Evolutionary conservation across 805 yeast species (phyloP), one percentile per base, ranked within the genome.

Genomic region (Candida stauntonica): DNA sequence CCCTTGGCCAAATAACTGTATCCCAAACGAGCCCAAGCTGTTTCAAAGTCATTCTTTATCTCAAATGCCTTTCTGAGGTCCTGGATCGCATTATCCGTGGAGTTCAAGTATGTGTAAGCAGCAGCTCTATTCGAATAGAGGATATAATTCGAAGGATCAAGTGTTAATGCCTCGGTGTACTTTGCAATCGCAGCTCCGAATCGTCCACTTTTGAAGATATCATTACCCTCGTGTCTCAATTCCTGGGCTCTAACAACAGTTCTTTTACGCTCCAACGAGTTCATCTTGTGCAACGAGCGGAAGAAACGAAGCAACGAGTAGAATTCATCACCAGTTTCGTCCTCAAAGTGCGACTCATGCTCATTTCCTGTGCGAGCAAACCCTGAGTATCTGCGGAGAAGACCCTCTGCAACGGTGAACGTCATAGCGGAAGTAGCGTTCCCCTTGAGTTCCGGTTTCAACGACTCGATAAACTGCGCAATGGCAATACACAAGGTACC

Each of bases 61-160:
- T 50, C 51, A 5, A 60, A 40, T 5, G 72, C 61, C 19, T 47
- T 58, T 17, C 42, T 21, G 21, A 66, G 45, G 45, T 68, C 74
- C 5, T 41, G 45, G 21, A 61, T 59, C 1, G 73, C 70, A 27
- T 58, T 61, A 2, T 61, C 60, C 41, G 54, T 53, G 12, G 60
- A 44, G 19, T 62, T 64, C 34, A 65, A 41, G 26, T 60, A 57
- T 17, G 65, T 61, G 38, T 59, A 60, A 9, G 65, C 61, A 2
- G 72, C 70, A 3, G 70, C 70, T 39, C 74, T 52, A 47, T 65
- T 66, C 17, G 66, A 62, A 26, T 62, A 57, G 7, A 68, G 33
- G 3, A 64, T 54, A 35, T 55, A 55, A 17, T 62, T 55, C 4
- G 46, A 35, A 17, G 70, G 67, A 26, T 62, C 63, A 5, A 50